These are phyloP conservation scores for Nigrospora oryzae DNA, from an alignment of 2,329 filamentous ascomycete genomes.

Conservation along the genomic window DNA sequence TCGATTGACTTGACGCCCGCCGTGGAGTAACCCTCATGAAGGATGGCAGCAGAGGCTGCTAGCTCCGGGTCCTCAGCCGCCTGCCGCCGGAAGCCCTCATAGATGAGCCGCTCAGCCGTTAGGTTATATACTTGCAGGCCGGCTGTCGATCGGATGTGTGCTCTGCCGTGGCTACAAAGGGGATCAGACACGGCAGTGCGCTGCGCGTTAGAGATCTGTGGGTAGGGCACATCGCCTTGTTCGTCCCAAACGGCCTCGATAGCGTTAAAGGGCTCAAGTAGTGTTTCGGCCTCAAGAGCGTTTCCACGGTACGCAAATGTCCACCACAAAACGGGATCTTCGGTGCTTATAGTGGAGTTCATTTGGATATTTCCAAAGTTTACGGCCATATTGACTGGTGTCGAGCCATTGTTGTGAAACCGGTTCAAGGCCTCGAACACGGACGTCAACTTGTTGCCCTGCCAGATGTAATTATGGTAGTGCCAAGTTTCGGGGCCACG, in stretches of 20 bases:
- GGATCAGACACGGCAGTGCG: background rate
- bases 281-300: constrained; percentile 9
- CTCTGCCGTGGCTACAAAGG: background rate
- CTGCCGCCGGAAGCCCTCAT: constrained; percentile 8
- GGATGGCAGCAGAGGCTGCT: constrained; percentile 1
- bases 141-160: constrained; percentile 5
- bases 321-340: constrained; percentile 11
- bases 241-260: constrained; percentile 6
- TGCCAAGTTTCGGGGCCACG: constrained; percentile 9
- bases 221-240: constrained; percentile 10
- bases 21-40: constrained; percentile 16
- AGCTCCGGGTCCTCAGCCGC: constrained; percentile 6
- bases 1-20: constrained; percentile 4
- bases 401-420: constrained; percentile 9
- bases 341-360: constrained; percentile 6
- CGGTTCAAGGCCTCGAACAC: constrained; percentile 12
- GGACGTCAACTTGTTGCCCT: constrained; percentile 9
- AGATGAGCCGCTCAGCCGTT: constrained; percentile 12
- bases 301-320: constrained; percentile 13
- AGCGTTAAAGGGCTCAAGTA: constrained; percentile 11
- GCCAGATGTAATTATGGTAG: constrained; percentile 13
- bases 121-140: constrained; percentile 13
- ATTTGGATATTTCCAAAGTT: constrained; percentile 7
- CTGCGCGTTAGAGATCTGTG: constrained; percentile 4
- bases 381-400: constrained; percentile 6